Evolutionary conservation across 768 basidiomycete species (phyloP), one percentile per base, ranked within the genome.

Genomic region (Calvatia gigantea): DNA sequence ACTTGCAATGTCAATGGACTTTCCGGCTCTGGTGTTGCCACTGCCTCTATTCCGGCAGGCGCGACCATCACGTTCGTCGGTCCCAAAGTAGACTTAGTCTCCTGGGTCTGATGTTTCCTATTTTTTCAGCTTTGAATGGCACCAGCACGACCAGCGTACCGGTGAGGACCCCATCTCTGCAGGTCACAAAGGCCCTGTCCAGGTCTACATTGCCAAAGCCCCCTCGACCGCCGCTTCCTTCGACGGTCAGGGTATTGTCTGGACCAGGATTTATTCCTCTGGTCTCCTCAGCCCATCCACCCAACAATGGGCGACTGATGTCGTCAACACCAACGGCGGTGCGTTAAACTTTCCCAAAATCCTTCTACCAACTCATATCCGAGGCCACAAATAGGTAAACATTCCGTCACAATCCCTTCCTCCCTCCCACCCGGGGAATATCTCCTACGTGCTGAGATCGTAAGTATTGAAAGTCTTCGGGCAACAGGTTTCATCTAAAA

Each of bases 1-100:
- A 80, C 78, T 23, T 81, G 80, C 71, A 80, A 81, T 58, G 79
- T 80, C 55, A 73, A 73, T 55, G 80, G 79, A 6, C 67, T 74
- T 12, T 69, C 73, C 1, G 51, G 53, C 17, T 53, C 67, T 6
- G 73, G 73, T 0, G 64, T 69, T 3, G 61, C 67, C 35, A 81
- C 78, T 3, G 62, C 70, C 8, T 69, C 67, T 55, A 73, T 81
- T 57, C 61, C 73, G 25, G 75, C 79, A 12, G 79, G 79, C 23
- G 54, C 73, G 3, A 77, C 68, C 41, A 71, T 81, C 60, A 69
- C 74, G 70, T 74, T 38, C 11, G 42, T 42, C 12, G 14, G 29
- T 53, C 62, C 62, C 56, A 67, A 64, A 41, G 62, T 61, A 0
- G 9, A 66, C 17, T 65, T 42, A 3, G 14, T 8, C 2, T 14